phyloP scores from a whole-genome alignment of 2,329 filamentous ascomycete species.

The Aspergillus transmontanensis region DNA sequence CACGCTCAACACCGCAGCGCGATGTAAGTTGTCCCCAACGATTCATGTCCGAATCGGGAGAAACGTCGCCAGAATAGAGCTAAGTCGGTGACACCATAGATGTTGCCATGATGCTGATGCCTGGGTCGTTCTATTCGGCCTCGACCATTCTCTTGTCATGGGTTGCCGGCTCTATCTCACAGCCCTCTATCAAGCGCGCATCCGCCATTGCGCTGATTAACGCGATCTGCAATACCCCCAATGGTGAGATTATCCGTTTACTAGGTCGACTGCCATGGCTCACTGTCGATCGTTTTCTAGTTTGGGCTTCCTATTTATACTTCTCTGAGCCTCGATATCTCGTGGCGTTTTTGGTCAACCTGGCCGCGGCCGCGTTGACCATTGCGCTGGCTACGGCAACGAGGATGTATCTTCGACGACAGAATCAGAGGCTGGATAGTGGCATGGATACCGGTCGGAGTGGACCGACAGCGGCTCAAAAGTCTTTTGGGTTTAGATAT shows the following conservation, averaged over 20 bases:
- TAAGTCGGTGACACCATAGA: neutral
- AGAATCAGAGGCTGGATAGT: neutral
- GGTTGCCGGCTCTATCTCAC: neutral
- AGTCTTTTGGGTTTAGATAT: neutral
- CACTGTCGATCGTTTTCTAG: neutral
- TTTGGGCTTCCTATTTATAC: neutral
- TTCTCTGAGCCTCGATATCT: neutral
- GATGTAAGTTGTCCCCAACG: neutral
- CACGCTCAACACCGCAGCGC: neutral
- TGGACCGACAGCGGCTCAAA: neutral
- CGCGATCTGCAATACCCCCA: neutral
- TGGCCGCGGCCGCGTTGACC: neutral
- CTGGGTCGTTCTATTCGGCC: neutral
- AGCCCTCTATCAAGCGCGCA: neutral
- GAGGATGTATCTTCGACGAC: neutral
- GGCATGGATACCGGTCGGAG: neutral
- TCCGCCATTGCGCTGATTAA: neutral
- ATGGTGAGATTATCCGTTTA: neutral
- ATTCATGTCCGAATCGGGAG: no score
- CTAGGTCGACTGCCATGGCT: neutral
- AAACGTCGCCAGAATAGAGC: neutral
- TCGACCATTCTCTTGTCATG: neutral
- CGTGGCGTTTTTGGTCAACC: neutral
- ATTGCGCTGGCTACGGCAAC: neutral
- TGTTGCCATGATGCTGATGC: neutral